Evolutionary conservation across 1,284 basidiomycete genomes (phyloP).

Genomic region (Cryptococcus sp.): DNA sequence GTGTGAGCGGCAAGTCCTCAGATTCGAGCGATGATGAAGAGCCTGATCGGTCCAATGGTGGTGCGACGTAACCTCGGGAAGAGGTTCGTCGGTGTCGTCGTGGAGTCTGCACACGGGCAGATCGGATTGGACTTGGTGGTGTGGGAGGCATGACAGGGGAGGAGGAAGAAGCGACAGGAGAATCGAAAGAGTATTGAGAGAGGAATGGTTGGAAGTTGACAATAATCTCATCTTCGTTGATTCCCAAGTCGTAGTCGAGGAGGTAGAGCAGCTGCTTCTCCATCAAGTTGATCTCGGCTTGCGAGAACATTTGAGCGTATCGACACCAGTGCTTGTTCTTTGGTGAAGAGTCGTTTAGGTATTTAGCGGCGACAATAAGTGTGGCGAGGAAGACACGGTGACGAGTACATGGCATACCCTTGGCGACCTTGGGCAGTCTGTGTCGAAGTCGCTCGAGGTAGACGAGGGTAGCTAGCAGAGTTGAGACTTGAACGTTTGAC

Average conservation of each 20-base stretch:
- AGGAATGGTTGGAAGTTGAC: conserved; percentile 41
- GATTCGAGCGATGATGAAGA: conserved; percentile 47
- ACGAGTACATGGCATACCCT: conserved; percentile 77
- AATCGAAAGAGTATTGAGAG: conserved; percentile 36
- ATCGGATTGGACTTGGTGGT: conserved; percentile 31
- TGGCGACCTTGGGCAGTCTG: conserved; percentile 76
- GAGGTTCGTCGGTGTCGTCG: conserved; percentile 23
- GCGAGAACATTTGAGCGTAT: conserved; percentile 67
- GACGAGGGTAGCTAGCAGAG: conserved; percentile 84
- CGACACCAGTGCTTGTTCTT: conserved; percentile 89
- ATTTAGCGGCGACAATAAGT: conserved; percentile 94
- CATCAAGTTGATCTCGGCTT: conserved; percentile 80
- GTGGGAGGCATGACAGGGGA: conserved; percentile 26
- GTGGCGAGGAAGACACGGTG: conserved; percentile 94
- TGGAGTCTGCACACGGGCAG: conserved; percentile 3
- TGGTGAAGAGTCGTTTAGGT: conserved; percentile 91
- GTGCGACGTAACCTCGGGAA: conserved; percentile 30
- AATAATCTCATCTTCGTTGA: conserved; percentile 71
- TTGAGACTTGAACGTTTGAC: conserved; percentile 87
- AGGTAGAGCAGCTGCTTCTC: conserved; percentile 87
- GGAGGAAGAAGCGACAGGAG: conserved; percentile 23
- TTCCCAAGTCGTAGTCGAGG: conserved; percentile 82
- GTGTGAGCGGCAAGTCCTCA: conserved; percentile 35
- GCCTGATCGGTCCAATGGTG: conserved; percentile 45
- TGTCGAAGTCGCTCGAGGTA: conserved; percentile 83